Evolutionary conservation across 1,284 basidiomycete species (phyloP), one percentile per base, ranked within the genome.

Genomic region (Naganishia sp.): DNA sequence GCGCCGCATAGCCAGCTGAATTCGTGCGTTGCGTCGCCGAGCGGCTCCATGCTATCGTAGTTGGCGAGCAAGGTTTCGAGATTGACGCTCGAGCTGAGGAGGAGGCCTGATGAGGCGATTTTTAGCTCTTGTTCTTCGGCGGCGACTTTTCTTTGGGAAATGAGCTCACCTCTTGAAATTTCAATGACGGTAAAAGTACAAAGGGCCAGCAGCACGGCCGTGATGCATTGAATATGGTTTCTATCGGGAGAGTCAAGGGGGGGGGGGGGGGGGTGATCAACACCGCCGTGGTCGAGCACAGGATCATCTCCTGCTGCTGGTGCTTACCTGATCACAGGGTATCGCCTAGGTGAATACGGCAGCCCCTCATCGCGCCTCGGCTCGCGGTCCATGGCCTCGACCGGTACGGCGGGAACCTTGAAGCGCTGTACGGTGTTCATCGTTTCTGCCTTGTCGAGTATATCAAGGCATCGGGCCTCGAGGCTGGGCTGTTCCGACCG

Each of bases 201-300:
- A 21, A 61, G 25, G 48, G 48, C 59, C 15, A 61, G 48, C 9
- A 61, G 36, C 9, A 48, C 25, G n/a, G 21, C 59, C 0, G 28
- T 18, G 15, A 61, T 43, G 49, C 59, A 61, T 1, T 61, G 59
- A 39, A 61, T 16, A 36, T 61, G 59, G 21, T 61, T 61, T 18
- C 59, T 61, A 28, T 25, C 4, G 13, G 42, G 36, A 28, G 5
- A 55, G 1, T 33, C 23, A 46, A n/a, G n/a, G n/a, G n/a, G n/a
- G n/a, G n/a, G n/a, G n/a, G n/a, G n/a, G 21, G 6, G 3, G 45
- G 23, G 16, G 43, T 23, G 7, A 25, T 42, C 11, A 9, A 18
- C 39, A 18, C 31, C 25, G 15, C 55, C 15, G 52, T n/a, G 2
- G 53, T 50, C 36, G 43, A 23, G 7, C 10, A 16, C 13, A 3